A percentile compares a stretch with the other conserved stretches of the same genome.
These are phyloP conservation scores for Trichomonas vaginalis DNA, from an alignment of 208 protist species.

Conservation along the genomic window DNA sequence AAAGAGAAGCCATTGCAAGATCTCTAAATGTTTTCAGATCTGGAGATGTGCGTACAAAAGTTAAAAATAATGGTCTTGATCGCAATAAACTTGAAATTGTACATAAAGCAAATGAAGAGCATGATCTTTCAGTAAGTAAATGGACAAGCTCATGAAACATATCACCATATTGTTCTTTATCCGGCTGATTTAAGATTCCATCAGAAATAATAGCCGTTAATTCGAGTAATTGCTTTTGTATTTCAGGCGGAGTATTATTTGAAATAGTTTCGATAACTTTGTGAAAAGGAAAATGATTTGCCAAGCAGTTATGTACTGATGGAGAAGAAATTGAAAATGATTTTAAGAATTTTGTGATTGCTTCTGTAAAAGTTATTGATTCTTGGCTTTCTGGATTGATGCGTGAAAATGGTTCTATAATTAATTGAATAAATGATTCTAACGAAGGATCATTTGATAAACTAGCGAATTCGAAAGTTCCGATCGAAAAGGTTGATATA, in stretches of 20 bases:
- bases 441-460: neutral
- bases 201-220: neutral
- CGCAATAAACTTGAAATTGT: neutral
- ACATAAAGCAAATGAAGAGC: neutral
- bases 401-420: neutral
- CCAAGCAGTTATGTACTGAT: neutral
- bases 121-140: neutral
- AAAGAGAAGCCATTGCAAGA: neutral
- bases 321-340: neutral
- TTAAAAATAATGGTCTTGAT: neutral
- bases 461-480: neutral
- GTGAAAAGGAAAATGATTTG: neutral
- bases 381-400: neutral
- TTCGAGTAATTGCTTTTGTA: neutral
- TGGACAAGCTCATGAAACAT: neutral
- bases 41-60: neutral
- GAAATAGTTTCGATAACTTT: neutral
- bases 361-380: neutral
- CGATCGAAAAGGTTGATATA: neutral
- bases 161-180: neutral
- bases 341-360: neutral
- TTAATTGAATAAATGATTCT: neutral
- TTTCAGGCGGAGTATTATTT: neutral
- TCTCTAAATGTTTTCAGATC: neutral
- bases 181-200: neutral